Conservation (phyloP, 1,139 yeast species). For the Magnusiomyces magnusii region DNA sequence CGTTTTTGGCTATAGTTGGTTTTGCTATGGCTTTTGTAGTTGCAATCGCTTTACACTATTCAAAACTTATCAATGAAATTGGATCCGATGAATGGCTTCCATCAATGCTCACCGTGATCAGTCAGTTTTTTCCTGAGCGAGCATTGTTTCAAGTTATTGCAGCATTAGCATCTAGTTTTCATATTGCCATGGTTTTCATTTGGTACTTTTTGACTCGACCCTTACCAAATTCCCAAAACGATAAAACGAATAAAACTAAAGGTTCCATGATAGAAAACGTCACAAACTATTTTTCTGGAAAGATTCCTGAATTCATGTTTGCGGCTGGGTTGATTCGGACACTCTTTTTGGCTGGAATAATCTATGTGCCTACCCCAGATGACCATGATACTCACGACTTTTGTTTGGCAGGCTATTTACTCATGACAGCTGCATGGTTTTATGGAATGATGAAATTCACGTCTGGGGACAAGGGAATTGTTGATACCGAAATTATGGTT, state of each 20-base stretch:
- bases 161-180: constrained; percentile 63
- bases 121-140: constrained; percentile 55
- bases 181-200: constrained; percentile 62
- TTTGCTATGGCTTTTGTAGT: constrained; percentile 7
- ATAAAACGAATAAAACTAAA: too few species aligned
- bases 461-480: neutral
- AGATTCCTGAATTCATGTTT: constrained; percentile 7
- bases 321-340: constrained; percentile 9
- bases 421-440: constrained; percentile 11
- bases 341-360: constrained; percentile 10
- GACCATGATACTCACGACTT: constrained; percentile 14
- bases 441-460: constrained; percentile 6
- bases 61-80: constrained; percentile 4
- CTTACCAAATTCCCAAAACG: too few species aligned
- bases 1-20: constrained; percentile 10
- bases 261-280: neutral
- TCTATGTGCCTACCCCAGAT: constrained; percentile 11
- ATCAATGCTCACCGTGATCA: constrained; percentile 4
- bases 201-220: constrained; percentile 50
- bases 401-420: constrained; percentile 9
- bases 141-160: constrained; percentile 68
- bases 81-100: constrained; percentile 10
- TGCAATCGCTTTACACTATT: constrained; percentile 8
- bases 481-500: neutral
- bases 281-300: neutral